Conservation (phyloP, 164 flowering plant genomes). For the Tinospora cordifolia region DNA sequence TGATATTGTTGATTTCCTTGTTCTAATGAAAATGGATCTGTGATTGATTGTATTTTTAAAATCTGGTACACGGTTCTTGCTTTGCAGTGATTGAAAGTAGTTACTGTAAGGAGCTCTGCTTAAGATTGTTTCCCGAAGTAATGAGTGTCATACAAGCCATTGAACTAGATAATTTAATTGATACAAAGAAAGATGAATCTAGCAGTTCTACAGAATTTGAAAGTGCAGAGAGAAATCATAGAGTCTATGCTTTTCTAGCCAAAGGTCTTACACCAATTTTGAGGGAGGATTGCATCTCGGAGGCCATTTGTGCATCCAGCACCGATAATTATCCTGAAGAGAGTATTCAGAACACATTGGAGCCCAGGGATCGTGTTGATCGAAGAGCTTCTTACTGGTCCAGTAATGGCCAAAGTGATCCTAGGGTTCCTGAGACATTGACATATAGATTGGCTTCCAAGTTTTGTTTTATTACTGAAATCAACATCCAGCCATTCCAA, state of each 20-base stretch:
- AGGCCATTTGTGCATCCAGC: constrained; percentile 74
- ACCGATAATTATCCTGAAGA: constrained; percentile 77
- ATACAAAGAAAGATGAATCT: constrained; percentile 21
- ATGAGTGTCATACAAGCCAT: constrained; percentile 26
- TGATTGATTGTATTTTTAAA: background rate
- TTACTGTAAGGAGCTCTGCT: constrained; percentile 54
- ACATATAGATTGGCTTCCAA: constrained; percentile 43
- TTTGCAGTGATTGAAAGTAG: constrained; percentile 64
- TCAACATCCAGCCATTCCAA: constrained; percentile 66
- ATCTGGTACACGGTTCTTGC: background rate
- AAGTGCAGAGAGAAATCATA: constrained; percentile 38
- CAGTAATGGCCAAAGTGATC: constrained; percentile 65
- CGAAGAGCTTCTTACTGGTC: constrained; percentile 75
- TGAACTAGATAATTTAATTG: constrained; percentile 20
- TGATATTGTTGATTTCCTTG: background rate
- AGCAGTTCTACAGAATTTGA: constrained; percentile 34
- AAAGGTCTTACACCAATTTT: constrained; percentile 24
- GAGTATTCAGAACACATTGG: constrained; percentile 60
- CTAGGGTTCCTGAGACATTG: constrained; percentile 58
- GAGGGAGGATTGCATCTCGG: constrained; percentile 30
- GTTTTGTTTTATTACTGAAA: constrained; percentile 59
- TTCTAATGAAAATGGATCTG: background rate
- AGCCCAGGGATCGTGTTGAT: constrained; percentile 37
- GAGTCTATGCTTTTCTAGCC: constrained; percentile 50
- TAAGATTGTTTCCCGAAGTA: constrained; percentile 52